Evolutionary conservation across 148 eudicot species (phyloP).

Genomic region (Linanthus parryae): DNA sequence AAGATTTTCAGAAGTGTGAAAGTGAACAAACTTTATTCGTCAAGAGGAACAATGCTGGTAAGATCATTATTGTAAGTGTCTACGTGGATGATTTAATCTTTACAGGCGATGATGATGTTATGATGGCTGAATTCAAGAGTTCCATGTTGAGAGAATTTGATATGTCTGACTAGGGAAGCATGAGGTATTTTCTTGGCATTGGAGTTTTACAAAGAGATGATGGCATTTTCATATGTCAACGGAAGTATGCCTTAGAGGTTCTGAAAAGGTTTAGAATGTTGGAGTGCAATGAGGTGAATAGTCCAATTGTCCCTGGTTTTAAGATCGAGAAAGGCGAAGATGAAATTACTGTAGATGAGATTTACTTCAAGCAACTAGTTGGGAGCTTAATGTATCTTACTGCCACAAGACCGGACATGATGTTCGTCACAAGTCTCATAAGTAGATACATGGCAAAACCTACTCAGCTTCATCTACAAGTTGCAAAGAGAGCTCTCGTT

Average conservation of each 20-base stretch:
- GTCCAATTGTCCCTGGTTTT: neutral
- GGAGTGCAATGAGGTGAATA: neutral
- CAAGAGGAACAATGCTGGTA: too few relatives aligned
- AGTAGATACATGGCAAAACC: neutral
- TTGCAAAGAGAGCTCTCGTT: neutral
- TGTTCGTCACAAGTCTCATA: neutral
- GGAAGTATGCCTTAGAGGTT: neutral
- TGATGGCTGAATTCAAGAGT: too few relatives aligned
- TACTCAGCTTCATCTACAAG: neutral
- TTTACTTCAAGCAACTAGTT: neutral
- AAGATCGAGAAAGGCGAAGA: neutral
- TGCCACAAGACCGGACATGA: neutral
- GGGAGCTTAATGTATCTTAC: neutral
- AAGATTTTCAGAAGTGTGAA: too few relatives aligned
- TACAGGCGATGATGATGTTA: too few relatives aligned
- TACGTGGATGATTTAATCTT: too few relatives aligned
- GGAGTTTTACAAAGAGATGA: neutral
- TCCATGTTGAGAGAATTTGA: too few relatives aligned
- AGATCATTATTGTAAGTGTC: too few relatives aligned
- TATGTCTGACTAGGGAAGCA: neutral
- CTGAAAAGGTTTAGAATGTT: neutral
- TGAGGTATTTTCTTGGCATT: conserved; percentile 1
- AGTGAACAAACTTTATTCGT: too few relatives aligned
- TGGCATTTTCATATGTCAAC: neutral
- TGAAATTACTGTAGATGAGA: neutral